phyloP scores from a whole-genome alignment of 176 grass and related monocot genomes.

The Oryza officinalis region DNA sequence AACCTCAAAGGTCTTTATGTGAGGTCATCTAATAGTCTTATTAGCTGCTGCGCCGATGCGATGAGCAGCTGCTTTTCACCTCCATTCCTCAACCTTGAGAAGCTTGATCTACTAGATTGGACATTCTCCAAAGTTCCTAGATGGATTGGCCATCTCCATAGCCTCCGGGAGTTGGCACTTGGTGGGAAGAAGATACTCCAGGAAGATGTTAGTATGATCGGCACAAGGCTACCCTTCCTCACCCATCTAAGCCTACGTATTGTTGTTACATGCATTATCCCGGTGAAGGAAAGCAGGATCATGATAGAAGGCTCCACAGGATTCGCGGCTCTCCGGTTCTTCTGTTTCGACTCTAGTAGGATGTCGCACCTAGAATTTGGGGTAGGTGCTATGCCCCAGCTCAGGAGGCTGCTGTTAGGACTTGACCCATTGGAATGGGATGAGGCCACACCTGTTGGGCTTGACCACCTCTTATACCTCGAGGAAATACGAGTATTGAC shows the following conservation, averaged over 20 bases:
- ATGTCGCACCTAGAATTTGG: neutral
- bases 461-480: neutral
- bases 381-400: no score
- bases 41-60: neutral
- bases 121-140: neutral
- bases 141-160: neutral
- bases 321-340: neutral
- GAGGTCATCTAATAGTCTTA: neutral
- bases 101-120: neutral
- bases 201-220: neutral
- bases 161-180: neutral
- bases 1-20: neutral
- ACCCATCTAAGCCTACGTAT: neutral
- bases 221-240: neutral
- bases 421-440: neutral
- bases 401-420: neutral
- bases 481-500: neutral
- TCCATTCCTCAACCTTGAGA: neutral
- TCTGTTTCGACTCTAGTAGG: neutral
- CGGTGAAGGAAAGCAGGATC: neutral
- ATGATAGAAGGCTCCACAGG: neutral
- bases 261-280: neutral
- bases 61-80: neutral
- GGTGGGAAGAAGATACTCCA: neutral
- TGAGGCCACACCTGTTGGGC: neutral